These are phyloP conservation scores for Umbilicus rupestris DNA, from an alignment of 164 flowering plant species.

Conservation along the genomic window DNA sequence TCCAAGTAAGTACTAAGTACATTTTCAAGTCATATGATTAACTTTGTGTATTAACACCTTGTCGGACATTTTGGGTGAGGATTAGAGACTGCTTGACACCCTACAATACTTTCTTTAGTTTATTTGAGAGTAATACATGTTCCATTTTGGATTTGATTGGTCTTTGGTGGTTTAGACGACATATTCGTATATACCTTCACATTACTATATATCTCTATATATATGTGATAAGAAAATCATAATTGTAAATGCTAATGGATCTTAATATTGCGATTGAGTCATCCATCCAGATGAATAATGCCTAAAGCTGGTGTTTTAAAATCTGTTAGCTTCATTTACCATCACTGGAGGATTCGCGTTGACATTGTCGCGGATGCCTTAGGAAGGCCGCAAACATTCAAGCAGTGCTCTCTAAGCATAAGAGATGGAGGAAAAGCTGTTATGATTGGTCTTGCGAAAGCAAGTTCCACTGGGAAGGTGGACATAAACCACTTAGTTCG, in stretches of 20 bases:
- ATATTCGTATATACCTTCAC: too few relatives aligned
- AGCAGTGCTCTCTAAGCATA: constrained; percentile 77
- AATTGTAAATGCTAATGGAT: too few relatives aligned
- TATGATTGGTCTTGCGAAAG: constrained; percentile 88
- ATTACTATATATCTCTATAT: too few relatives aligned
- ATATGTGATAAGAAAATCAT: too few relatives aligned
- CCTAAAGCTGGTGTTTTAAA: not conserved
- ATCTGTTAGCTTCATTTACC: not conserved
- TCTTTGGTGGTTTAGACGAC: too few relatives aligned
- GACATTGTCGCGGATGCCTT: constrained; percentile 94
- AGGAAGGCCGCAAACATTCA: constrained; percentile 77
- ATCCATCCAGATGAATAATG: too few relatives aligned
- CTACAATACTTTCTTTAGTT: too few relatives aligned
- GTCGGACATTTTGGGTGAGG: not conserved
- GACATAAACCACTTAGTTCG: constrained; percentile 96
- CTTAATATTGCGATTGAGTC: too few relatives aligned
- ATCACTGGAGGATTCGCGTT: constrained; percentile 91
- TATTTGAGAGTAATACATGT: too few relatives aligned
- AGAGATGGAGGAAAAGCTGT: constrained; percentile 98
- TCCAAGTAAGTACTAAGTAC: constrained; percentile 35
- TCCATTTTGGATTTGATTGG: too few relatives aligned
- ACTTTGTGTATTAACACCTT: not conserved
- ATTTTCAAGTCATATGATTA: not conserved
- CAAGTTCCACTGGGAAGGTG: constrained; percentile 73
- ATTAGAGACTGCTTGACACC: not conserved